Evolutionary conservation across 2,329 filamentous ascomycete genomes (phyloP).

Genomic region (Phyllosticta paracitricarpa): DNA sequence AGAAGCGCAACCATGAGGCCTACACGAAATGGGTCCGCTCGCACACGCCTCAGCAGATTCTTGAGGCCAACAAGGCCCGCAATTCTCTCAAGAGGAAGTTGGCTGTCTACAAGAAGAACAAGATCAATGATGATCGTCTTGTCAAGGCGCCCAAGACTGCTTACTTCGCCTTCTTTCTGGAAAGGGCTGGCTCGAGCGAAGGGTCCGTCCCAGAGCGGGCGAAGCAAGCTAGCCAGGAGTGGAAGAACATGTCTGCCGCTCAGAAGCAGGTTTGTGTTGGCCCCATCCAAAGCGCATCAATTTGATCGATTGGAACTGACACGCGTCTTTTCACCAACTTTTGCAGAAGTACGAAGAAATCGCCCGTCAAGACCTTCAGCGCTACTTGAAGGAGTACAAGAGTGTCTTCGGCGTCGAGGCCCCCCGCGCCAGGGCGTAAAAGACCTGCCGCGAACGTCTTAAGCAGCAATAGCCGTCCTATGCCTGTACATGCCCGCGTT

Average conservation of each 20-base stretch:
- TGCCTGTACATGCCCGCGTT: background rate
- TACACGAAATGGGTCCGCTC: slow-evolving; percentile 46
- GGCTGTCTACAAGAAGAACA: background rate
- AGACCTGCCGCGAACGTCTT: background rate
- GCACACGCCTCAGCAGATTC: slow-evolving; percentile 48
- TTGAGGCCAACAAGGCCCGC: slow-evolving; percentile 50
- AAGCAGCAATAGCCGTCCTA: background rate
- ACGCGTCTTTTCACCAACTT: background rate
- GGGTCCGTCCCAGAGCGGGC: slow-evolving; percentile 31
- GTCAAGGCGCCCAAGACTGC: slow-evolving; percentile 34
- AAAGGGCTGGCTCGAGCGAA: slow-evolving; percentile 40
- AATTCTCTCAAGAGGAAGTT: slow-evolving; percentile 17
- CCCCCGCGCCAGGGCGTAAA: background rate
- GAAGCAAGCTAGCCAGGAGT: slow-evolving; percentile 38
- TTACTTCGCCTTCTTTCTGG: slow-evolving; percentile 30
- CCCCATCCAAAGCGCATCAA: background rate
- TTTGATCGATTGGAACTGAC: background rate
- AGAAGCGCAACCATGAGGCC: slow-evolving; percentile 31
- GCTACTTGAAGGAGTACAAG: slow-evolving; percentile 22
- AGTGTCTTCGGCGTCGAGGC: slow-evolving; percentile 18
- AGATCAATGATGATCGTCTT: slow-evolving; percentile 45
- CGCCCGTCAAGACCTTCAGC: slow-evolving; percentile 15
- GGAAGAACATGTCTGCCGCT: slow-evolving; percentile 34
- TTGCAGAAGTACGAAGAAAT: slow-evolving; percentile 22
- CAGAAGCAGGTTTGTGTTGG: slow-evolving; percentile 37